phyloP scores from a whole-genome alignment of 1,284 basidiomycete genomes.

The Megacollybia platyphylla region DNA sequence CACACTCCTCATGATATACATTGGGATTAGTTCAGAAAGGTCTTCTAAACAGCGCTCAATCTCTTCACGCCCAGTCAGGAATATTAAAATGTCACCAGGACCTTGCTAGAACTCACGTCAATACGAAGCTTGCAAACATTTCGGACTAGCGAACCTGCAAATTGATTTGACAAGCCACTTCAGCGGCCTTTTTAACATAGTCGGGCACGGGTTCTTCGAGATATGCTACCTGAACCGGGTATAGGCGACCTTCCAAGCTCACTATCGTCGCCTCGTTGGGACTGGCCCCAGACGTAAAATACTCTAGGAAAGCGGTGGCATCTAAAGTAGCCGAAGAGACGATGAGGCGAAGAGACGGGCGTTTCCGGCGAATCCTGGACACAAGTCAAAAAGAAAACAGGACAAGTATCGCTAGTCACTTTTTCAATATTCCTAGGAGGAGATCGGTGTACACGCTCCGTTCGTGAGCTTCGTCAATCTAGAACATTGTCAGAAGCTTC shows the following conservation, averaged over 20 bases:
- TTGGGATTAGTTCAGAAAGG: constrained; percentile 66
- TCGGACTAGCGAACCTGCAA: constrained; percentile 39
- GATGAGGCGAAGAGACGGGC: constrained; percentile 80
- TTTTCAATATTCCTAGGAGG: constrained; percentile 85
- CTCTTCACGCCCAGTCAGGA: constrained; percentile 94
- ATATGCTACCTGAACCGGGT: constrained; percentile 80
- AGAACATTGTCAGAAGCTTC: constrained; percentile 7
- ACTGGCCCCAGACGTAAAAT: constrained; percentile 55
- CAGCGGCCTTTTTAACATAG: constrained; percentile 76
- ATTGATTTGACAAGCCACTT: constrained; percentile 82
- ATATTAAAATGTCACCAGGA: constrained; percentile 85
- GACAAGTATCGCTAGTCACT: constrained; percentile 29
- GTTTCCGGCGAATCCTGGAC: constrained; percentile 72
- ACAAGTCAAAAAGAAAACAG: constrained; percentile 6
- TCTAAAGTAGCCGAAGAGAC: constrained; percentile 95
- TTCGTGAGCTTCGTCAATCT: constrained; percentile 98
- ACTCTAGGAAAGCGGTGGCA: constrained; percentile 78
- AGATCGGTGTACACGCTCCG: constrained; percentile 91
- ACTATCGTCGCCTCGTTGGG: constrained; percentile 61
- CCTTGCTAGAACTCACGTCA: constrained; percentile 32
- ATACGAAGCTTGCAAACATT: constrained; percentile 5
- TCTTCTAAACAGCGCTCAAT: constrained; percentile 83
- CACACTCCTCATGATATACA: constrained; percentile 25
- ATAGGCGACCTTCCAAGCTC: constrained; percentile 88
- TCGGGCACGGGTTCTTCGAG: constrained; percentile 63